Evolutionary conservation across 306 rosid species (phyloP).

Genomic region (Cucumis melo): DNA sequence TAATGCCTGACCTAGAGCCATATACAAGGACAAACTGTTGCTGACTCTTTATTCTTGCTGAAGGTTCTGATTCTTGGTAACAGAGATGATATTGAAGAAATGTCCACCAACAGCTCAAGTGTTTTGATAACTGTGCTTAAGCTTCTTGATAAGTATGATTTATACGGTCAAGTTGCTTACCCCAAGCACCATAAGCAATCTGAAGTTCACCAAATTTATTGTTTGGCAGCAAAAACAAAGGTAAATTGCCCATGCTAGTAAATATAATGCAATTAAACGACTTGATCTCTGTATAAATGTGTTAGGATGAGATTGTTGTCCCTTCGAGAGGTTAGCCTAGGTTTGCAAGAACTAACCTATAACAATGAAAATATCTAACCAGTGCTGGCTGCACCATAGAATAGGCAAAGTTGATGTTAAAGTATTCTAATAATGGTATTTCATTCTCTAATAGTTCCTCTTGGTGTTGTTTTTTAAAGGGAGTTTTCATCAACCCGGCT

Average conservation of each 20-base stretch:
- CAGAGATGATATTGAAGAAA: constrained; percentile 69
- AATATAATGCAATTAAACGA: not conserved
- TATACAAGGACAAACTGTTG: constrained; percentile 4
- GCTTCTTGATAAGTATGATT: constrained; percentile 66
- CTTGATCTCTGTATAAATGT: not conserved
- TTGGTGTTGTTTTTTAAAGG: constrained; percentile 33
- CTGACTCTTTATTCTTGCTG: constrained; percentile 11
- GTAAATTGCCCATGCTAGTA: constrained; percentile 15
- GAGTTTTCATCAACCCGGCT: constrained; percentile 84
- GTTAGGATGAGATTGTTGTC: not conserved
- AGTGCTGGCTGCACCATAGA: not conserved
- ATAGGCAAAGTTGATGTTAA: not conserved
- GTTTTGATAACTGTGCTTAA: constrained; percentile 58
- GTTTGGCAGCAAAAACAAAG: constrained; percentile 79
- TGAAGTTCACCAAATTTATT: constrained; percentile 65
- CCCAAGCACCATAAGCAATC: constrained; percentile 86
- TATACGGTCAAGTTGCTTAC: constrained; percentile 76
- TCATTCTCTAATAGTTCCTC: not conserved
- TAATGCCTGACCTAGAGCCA: not conserved
- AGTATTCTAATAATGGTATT: not conserved
- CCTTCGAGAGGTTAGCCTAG: not conserved
- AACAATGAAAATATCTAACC: not conserved
- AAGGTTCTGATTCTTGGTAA: constrained; percentile 79
- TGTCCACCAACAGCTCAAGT: constrained; percentile 48
- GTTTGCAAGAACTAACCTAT: not conserved